Evolutionary conservation across 2,329 filamentous ascomycete species (phyloP).

Genomic region (Coniochaeta sp.): DNA sequence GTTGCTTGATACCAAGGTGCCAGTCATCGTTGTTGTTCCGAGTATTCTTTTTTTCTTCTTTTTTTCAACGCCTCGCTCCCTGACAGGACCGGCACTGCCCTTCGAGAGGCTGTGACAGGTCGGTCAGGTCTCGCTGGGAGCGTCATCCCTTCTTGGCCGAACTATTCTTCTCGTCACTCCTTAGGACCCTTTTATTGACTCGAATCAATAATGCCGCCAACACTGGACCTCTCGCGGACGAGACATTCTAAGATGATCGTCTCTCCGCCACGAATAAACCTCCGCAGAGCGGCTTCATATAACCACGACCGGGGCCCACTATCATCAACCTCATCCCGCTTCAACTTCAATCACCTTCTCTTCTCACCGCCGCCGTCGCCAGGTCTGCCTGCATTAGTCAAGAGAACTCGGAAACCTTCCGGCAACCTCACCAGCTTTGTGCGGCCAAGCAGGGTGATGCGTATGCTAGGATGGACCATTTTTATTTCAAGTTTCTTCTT

Average conservation of each 20-base stretch:
- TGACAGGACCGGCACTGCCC: not conserved
- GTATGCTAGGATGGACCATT: slow-evolving; percentile 46
- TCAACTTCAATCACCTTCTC: slow-evolving; percentile 60
- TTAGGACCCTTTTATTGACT: slow-evolving; percentile 5
- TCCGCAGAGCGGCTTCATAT: slow-evolving; percentile 52
- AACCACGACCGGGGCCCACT: slow-evolving; percentile 45
- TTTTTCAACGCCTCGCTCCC: not conserved
- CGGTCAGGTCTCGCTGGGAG: not conserved
- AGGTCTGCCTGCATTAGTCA: slow-evolving; percentile 59
- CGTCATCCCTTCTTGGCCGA: not conserved
- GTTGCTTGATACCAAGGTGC: not conserved
- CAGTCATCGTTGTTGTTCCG: not conserved
- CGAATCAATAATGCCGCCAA: slow-evolving; percentile 32
- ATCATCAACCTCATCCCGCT: slow-evolving; percentile 55
- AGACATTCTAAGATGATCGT: slow-evolving; percentile 44
- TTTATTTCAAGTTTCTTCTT: slow-evolving; percentile 46
- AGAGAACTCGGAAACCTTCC: slow-evolving; percentile 52
- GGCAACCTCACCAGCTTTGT: slow-evolving; percentile 29
- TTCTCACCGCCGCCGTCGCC: slow-evolving; percentile 64
- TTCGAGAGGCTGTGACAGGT: not conserved
- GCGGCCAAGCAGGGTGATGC: slow-evolving; percentile 50
- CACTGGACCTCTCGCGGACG: slow-evolving; percentile 36
- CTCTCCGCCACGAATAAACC: slow-evolving; percentile 48
- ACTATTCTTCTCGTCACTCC: slow-evolving; percentile 2
- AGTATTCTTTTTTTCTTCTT: not conserved